These are phyloP conservation scores for Gossypium davidsonii DNA, from an alignment of 441 rosid species.

Conservation along the genomic window DNA sequence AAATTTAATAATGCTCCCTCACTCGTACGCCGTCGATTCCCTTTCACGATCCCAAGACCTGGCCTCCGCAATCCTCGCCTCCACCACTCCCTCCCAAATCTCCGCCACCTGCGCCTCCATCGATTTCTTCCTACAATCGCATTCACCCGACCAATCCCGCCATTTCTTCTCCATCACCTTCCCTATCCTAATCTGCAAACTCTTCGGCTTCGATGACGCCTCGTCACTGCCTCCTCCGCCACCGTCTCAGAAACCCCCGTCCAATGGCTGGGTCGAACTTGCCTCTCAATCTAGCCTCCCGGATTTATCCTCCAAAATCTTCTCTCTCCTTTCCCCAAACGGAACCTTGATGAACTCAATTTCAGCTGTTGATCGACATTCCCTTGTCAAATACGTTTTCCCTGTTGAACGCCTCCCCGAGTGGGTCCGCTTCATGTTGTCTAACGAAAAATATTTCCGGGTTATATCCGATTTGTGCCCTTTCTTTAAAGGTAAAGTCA, in stretches of 20 bases:
- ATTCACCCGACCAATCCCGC: constrained; percentile 9
- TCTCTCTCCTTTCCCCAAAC: constrained; percentile 48
- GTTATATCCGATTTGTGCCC: constrained; percentile 47
- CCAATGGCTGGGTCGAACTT: constrained; percentile 67
- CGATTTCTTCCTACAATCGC: constrained; percentile 36
- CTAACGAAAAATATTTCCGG: constrained; percentile 38
- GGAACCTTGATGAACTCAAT: constrained; percentile 55
- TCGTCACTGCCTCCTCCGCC: constrained; percentile 17
- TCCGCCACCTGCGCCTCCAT: constrained; percentile 53
- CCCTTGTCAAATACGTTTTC: constrained; percentile 71
- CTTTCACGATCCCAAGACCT: constrained; percentile 61
- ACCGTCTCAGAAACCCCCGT: constrained; percentile 10
- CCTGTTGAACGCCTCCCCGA: constrained; percentile 73
- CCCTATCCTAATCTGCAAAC: constrained; percentile 18
- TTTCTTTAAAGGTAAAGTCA: constrained; percentile 49
- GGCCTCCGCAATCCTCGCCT: constrained; percentile 48
- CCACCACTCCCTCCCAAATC: constrained; percentile 56
- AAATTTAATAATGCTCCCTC: constrained; percentile 42
- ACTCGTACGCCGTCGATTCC: constrained; percentile 65
- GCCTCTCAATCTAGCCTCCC: constrained; percentile 36
- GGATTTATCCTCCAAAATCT: constrained; percentile 41
- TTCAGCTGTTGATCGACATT: constrained; percentile 56
- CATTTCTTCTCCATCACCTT: constrained; percentile 19
- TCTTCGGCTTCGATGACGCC: constrained; percentile 35
- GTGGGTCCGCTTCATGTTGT: constrained; percentile 58